Evolutionary conservation across 2,329 filamentous ascomycete species (phyloP), one percentile per base, ranked within the genome.

Genomic region (Cytospora chrysosperma): DNA sequence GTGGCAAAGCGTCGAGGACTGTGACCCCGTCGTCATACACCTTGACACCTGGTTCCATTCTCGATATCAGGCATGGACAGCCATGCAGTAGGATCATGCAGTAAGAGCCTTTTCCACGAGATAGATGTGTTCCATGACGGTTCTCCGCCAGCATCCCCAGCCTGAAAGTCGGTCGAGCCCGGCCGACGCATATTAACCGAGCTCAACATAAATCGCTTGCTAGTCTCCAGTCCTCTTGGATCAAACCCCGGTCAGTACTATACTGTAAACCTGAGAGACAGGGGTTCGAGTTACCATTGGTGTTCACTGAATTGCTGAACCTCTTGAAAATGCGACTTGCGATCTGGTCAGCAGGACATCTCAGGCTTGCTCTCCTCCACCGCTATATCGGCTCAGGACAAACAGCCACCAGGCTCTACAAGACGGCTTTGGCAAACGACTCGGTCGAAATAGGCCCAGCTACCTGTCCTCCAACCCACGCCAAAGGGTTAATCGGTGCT

Each of bases 381-480:
- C 37, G 37, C 37, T n/a, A 40, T n/a, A 40, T 7, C 37, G 17
- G 19, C 37, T 19, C 19, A n/a, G 37, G 37, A n/a, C 15, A 40
- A 40, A 19, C 37, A 40, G 37, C 37, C 37, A 40, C 37, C 19
- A 40, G 37, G 4, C 19, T 19, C 5, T n/a, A 19, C n/a, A n/a
- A n/a, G n/a, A n/a, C n/a, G n/a, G n/a, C 34, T 54, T 53, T 37
- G 50, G n/a, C 30, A 21, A 37, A 26, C n/a, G 24, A 50, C 37
- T 34, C 26, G 34, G 19, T 54, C 51, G 34, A 60, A 24, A 34
- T 60, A 19, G 49, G 34, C 3, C 57, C 57, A 60, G 50, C 57
- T 50, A 60, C 40, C 12, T 12, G 26, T 27, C 28, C 28, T 30
- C 28, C 28, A 9, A 9, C 6, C 49, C 49, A 28, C 32, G 28